These are phyloP conservation scores for Crocinoboletus sp. DNA, from an alignment of 1,284 basidiomycete species.

Conservation along the genomic window DNA sequence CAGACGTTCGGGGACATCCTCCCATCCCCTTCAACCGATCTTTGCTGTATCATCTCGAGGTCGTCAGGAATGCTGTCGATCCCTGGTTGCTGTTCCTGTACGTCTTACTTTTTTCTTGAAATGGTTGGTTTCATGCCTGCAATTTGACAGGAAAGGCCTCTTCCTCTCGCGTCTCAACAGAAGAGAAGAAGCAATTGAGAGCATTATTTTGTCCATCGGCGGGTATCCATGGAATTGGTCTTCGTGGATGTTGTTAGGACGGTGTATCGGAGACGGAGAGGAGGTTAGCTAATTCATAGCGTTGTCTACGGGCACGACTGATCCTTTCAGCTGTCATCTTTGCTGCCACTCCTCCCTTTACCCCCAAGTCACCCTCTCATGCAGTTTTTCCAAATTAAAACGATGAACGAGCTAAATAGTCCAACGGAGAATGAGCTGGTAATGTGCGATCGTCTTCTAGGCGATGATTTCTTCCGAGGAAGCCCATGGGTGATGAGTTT, in stretches of 20 bases:
- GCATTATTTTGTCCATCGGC: constrained; percentile 72
- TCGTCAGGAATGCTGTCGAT: constrained; percentile 57
- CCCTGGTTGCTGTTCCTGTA: constrained; percentile 88
- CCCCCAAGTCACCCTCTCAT: constrained; percentile 68
- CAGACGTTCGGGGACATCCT: constrained; percentile 72
- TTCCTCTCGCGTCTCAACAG: constrained; percentile 75
- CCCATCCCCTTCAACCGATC: constrained; percentile 64
- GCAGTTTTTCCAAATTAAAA: constrained; percentile 87
- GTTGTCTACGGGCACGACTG: constrained; percentile 5
- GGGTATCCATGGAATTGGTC: constrained; percentile 96
- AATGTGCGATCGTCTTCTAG: constrained; percentile 74
- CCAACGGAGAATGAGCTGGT: constrained; percentile 78
- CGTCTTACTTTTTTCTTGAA: constrained; percentile 9
- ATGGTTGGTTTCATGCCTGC: constrained; percentile 3
- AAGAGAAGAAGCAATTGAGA: constrained; percentile 85
- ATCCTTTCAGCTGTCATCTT: constrained; percentile 52
- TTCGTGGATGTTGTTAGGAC: constrained; percentile 79
- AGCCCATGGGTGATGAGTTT: constrained; percentile 87
- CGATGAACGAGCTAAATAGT: constrained; percentile 87
- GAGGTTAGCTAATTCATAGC: constrained; percentile 53
- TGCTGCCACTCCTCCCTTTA: constrained; percentile 62
- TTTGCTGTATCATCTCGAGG: constrained; percentile 57
- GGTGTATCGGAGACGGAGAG: constrained; percentile 83
- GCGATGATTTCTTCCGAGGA: constrained; percentile 70
- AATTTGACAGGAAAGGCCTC: constrained; percentile 60